Evolutionary conservation across 169 alveolate species (phyloP).

Genomic region (Theileria orientalis): DNA sequence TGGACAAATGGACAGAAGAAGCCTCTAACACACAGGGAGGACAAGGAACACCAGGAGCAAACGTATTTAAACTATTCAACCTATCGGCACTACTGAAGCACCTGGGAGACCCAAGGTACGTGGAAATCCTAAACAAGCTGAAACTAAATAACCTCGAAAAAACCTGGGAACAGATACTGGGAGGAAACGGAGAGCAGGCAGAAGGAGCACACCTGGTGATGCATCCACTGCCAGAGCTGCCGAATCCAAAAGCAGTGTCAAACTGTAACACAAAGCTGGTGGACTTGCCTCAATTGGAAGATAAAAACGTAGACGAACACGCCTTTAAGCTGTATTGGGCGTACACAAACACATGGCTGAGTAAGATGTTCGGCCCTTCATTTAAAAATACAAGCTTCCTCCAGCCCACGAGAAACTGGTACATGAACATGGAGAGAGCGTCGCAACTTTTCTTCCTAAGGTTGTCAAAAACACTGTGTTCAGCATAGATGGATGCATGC

Average conservation of each 20-base stretch:
- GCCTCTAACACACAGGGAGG: slow-evolving; percentile 1
- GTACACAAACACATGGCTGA: slow-evolving; percentile 59
- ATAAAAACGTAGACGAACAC: slow-evolving; percentile 20
- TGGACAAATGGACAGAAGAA: slow-evolving; percentile 52
- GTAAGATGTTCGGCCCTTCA: slow-evolving; percentile 40
- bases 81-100: slow-evolving; percentile 55
- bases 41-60: neutral
- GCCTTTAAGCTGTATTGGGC: slow-evolving; percentile 63
- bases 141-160: slow-evolving; percentile 36
- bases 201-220: neutral
- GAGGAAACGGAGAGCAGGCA: neutral
- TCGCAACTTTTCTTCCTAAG: slow-evolving; percentile 54
- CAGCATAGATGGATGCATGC: too few relatives aligned
- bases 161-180: slow-evolving; percentile 44
- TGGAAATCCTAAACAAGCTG: slow-evolving; percentile 21
- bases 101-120: slow-evolving; percentile 60
- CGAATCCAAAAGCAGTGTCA: slow-evolving; percentile 37
- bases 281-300: slow-evolving; percentile 52
- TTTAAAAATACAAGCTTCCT: slow-evolving; percentile 3
- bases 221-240: slow-evolving; percentile 47
- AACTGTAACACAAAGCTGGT: slow-evolving; percentile 38
- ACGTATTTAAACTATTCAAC: slow-evolving; percentile 56
- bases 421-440: slow-evolving; percentile 35
- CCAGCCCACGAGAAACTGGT: slow-evolving; percentile 51
- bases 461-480: slow-evolving; percentile 57